Evolutionary conservation across 371 early-diverging fungal species (phyloP).

Genomic region (Mucor saturninus): DNA sequence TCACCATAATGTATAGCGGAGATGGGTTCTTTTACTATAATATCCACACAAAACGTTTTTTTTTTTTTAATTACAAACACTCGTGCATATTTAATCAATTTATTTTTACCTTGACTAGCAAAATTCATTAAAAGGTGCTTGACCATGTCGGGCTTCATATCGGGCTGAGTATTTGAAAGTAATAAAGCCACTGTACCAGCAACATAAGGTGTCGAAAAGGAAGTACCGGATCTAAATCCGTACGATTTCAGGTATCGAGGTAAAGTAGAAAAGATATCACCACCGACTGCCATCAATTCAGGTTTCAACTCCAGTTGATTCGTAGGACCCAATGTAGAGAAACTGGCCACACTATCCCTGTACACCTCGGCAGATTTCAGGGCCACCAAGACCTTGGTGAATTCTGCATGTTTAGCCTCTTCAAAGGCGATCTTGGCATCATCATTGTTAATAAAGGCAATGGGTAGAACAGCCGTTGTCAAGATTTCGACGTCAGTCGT

Average conservation of each 20-base stretch:
- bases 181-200: slow-evolving; percentile 66
- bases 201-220: slow-evolving; percentile 68
- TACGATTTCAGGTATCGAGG: slow-evolving; percentile 49
- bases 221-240: slow-evolving; percentile 66
- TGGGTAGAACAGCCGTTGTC: slow-evolving; percentile 29
- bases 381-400: slow-evolving; percentile 28
- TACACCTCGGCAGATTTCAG: slow-evolving; percentile 19
- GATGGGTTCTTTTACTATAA: slow-evolving; percentile 34
- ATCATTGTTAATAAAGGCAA: slow-evolving; percentile 40
- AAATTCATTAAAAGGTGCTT: slow-evolving; percentile 37
- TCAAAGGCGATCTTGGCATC: slow-evolving; percentile 26
- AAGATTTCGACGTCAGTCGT: slow-evolving; percentile 14
- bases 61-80: slow-evolving; percentile 7
- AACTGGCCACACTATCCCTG: slow-evolving; percentile 28
- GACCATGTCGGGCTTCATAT: slow-evolving; percentile 24
- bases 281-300: slow-evolving; percentile 71
- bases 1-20: slow-evolving; percentile 30
- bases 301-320: slow-evolving; percentile 55
- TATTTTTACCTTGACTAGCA: slow-evolving; percentile 41
- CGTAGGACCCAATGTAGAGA: slow-evolving; percentile 53
- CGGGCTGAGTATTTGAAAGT: slow-evolving; percentile 33
- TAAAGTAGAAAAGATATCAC: slow-evolving; percentile 70
- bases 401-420: slow-evolving; percentile 10
- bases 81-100: slow-evolving; percentile 7
- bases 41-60: slow-evolving; percentile 8